phyloP scores from a whole-genome alignment of 345 rosid species.

The Bruguiera sexangula region DNA sequence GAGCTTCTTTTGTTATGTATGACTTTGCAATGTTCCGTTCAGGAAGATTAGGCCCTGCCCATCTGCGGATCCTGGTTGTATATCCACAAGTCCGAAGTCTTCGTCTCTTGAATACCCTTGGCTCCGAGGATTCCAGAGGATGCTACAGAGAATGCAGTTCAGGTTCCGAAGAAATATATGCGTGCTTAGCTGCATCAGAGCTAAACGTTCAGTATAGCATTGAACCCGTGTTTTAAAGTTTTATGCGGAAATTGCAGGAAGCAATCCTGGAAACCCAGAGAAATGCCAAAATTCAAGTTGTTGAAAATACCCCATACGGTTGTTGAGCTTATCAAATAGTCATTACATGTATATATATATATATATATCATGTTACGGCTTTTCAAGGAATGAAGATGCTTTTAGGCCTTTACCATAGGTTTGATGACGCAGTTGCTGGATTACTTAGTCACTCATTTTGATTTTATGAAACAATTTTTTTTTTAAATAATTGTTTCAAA shows the following conservation, averaged over 20 bases:
- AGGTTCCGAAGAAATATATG: constrained; percentile 34
- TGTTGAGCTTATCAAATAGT: too few relatives aligned
- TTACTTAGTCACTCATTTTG: not conserved
- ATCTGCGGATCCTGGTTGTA: constrained; percentile 78
- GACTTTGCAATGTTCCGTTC: not conserved
- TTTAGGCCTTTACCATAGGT: not conserved
- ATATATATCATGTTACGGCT: too few relatives aligned
- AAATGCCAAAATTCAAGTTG: constrained; percentile 52
- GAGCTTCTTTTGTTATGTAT: not conserved
- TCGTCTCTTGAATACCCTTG: constrained; percentile 69
- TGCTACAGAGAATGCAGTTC: constrained; percentile 43
- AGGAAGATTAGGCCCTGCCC: constrained; percentile 92
- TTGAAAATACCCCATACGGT: constrained; percentile 73
- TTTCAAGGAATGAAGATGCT: too few relatives aligned
- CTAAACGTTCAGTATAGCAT: not conserved
- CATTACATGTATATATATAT: too few relatives aligned
- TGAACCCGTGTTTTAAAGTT: not conserved
- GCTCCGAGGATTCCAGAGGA: constrained; percentile 47
- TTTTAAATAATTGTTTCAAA: constrained; percentile 1
- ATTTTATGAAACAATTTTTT: too few relatives aligned
- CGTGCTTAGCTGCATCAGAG: not conserved
- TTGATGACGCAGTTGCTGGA: not conserved
- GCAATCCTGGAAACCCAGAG: constrained; percentile 67
- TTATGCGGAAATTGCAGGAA: constrained; percentile 56
- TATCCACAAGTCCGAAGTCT: constrained; percentile 83